Base-by-base conservation (phyloP, 2,329 filamentous ascomycete species). In the Blastomyces emzantsi region DNA sequence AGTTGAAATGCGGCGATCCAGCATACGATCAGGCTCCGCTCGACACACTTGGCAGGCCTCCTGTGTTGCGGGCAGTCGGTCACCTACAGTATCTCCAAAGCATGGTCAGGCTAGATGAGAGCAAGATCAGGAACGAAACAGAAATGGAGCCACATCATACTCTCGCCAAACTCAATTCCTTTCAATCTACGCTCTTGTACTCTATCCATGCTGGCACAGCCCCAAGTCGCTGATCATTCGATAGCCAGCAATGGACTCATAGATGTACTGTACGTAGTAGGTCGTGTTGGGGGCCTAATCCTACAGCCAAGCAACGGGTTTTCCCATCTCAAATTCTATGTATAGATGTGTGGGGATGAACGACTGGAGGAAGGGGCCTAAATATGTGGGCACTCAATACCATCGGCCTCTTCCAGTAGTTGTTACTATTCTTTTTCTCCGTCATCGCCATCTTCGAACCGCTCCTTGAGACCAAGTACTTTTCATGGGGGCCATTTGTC, bases 11-110 rank as follows among this genome's bases (percentile, higher is more conserved):
- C 8, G 7, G 13, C 11, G 22, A 15, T 25, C 47, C 47, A 51
- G 15, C 8, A 30, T 15, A 28, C 13, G 49, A 52, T 28, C 15
- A 6, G 11, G 15, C 86, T 83, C 96, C 90, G 43, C 97, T 28
- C 89, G 51, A 92, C 90, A 69, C 91, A 90, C 81, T 97, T 92
- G 47, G 90, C 92, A 73, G 95, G 90, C 81, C 91, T 91, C 73
- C 87, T 13, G 22, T 85, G 73, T 92, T 86, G 51, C 96, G 82
- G 72, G 80, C 84, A 51, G 22, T 15, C 47, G 28, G 11, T 22
- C 11, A 5, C 22, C 22, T 69, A 30, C 28, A 2, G 28, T 2
- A 85, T 84, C 78, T 88, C 85, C 73, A 28, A 13, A 17, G 15
- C 49, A 51, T 11, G 22, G 49, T 28, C 22, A 28, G 13, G 22